phyloP scores from a whole-genome alignment of 1,284 basidiomycete species.

The Neonothopanus nambi region DNA sequence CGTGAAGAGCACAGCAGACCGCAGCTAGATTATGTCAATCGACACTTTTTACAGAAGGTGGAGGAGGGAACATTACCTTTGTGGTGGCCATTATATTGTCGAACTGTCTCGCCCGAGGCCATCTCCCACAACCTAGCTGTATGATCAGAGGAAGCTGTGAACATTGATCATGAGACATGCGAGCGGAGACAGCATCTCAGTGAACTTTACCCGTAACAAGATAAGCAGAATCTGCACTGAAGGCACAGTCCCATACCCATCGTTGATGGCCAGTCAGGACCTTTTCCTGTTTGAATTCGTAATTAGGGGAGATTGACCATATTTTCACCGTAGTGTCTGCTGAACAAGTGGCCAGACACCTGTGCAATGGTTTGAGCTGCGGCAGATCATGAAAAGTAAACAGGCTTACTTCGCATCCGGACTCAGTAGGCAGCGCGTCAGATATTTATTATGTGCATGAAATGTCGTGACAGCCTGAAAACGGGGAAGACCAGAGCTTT shows the following conservation, averaged over 20 bases:
- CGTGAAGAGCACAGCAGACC: slow-evolving; percentile 80
- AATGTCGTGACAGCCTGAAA: slow-evolving; percentile 97
- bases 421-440: slow-evolving; percentile 89
- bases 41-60: slow-evolving; percentile 13
- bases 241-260: slow-evolving; percentile 99
- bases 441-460: slow-evolving; percentile 92
- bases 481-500: slow-evolving; percentile 69
- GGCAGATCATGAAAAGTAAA: slow-evolving; percentile 16
- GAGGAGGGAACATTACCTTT: slow-evolving; percentile 64
- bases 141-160: slow-evolving; percentile 92
- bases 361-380: slow-evolving; percentile 32
- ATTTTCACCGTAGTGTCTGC: slow-evolving; percentile 98
- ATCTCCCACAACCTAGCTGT: slow-evolving; percentile 98
- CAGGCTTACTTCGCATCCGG: slow-evolving; percentile 84
- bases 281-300: slow-evolving; percentile 91
- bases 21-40: slow-evolving; percentile 51
- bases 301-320: slow-evolving; percentile 89
- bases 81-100: slow-evolving; percentile 98
- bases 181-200: background rate
- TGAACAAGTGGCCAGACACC: slow-evolving; percentile 96
- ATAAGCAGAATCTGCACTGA: slow-evolving; percentile 98
- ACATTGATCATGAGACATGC: background rate
- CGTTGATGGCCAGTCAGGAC: slow-evolving; percentile 92
- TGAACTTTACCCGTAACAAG: slow-evolving; percentile 79
- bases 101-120: slow-evolving; percentile 93